Evolutionary conservation across 805 yeast species (phyloP), one percentile per base, ranked within the genome.

Genomic region (Hyphopichia homilentoma): DNA sequence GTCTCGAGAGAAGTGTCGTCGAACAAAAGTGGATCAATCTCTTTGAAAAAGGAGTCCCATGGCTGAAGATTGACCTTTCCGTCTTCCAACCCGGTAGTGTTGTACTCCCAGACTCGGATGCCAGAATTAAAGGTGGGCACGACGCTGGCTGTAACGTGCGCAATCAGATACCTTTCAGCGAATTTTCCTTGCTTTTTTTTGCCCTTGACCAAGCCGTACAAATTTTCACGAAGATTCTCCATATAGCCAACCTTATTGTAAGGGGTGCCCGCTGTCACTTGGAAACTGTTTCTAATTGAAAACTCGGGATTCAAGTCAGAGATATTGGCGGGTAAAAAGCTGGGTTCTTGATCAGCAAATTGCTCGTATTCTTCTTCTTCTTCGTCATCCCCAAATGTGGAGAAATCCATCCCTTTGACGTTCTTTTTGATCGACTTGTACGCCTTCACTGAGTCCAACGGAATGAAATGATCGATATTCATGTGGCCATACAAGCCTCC

Each of bases 401-500:
- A 17, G 6, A 16, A 12, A 52, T 62, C 24, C 22, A 7, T n/a
- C 9, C 32, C 34, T 30, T 39, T 40, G n/a, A 14, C 29, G 26
- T 46, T 44, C 11, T 49, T 34, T 23, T 48, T 44, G 30, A 75
- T 60, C 6, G 75, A 71, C 37, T 69, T 67, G 63, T 84, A 79
- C 1, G 93, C 85, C 43, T 75, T 73, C 29, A 69, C 71, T 2
- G 86, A 71, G 59, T 86, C 90, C 39, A 82, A 63, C 0, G 94
- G 87, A 27, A 84, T 69, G 52, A 83, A 85, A 59, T 86, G 95
- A 52, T 87, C 95, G 34, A 85, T 66, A 56, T 86, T 86, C 95
- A 86, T 86, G 52, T 86, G 96, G 0, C 96, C 96, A 53, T 74
- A 86, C 19, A 86, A 59, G 7, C 89, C 87, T 13, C 95, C 95